These are phyloP conservation scores for Fagus crenata DNA, from an alignment of 306 rosid species.

Conservation along the genomic window DNA sequence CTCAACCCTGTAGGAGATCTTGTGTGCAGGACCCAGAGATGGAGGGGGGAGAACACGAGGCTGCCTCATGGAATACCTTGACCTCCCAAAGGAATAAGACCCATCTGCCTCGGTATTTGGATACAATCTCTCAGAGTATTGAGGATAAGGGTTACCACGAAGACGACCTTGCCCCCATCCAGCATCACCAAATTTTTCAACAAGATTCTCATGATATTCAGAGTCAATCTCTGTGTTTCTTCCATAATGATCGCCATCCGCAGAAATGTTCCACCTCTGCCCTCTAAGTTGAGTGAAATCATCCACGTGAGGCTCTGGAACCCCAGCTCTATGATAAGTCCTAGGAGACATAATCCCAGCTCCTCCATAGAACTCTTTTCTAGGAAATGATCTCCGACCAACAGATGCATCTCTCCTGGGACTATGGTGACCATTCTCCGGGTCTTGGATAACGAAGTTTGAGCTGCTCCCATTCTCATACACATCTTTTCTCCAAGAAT, in stretches of 20 bases:
- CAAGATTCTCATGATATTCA: conserved; percentile 66
- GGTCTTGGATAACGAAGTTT: conserved; percentile 57
- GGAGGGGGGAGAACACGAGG: conserved; percentile 99
- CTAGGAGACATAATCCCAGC: conserved; percentile 63
- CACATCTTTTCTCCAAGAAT: conserved; percentile 78
- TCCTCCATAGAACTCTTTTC: conserved; percentile 67
- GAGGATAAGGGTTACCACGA: conserved; percentile 57
- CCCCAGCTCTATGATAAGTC: conserved; percentile 49
- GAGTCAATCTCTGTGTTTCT: conserved; percentile 59
- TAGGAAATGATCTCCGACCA: conserved; percentile 57
- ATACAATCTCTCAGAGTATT: conserved; percentile 57
- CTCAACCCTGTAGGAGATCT: conserved; percentile 49
- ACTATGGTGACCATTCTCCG: conserved; percentile 51
- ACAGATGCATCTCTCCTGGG: conserved; percentile 53
- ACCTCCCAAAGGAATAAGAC: conserved; percentile 68
- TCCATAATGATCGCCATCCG: conserved; percentile 63
- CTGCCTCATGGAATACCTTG: conserved; percentile 76
- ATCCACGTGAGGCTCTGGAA: conserved; percentile 56
- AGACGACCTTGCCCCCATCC: conserved; percentile 64
- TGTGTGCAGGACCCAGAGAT: conserved; percentile 57
- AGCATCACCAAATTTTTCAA: conserved; percentile 64
- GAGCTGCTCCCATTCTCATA: conserved; percentile 71
- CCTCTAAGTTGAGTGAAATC: conserved; percentile 57
- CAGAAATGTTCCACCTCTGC: conserved; percentile 73
- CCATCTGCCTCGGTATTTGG: conserved; percentile 72